Evolutionary conservation across 2,329 filamentous ascomycete species (phyloP).

Genomic region (Metarhizium humberi): DNA sequence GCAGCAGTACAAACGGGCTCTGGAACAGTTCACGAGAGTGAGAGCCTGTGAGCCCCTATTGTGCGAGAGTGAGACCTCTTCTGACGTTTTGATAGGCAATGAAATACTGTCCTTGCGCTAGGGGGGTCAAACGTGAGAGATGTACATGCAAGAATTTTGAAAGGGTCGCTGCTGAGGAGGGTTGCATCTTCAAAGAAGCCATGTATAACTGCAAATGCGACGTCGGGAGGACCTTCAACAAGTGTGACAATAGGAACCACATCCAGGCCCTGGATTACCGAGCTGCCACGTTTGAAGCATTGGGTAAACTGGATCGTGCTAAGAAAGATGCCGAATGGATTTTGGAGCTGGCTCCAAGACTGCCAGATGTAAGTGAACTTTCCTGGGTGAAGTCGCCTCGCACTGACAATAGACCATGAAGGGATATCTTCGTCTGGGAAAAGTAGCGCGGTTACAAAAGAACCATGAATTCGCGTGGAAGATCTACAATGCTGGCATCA

Average conservation of each 20-base stretch:
- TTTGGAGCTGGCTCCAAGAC: conserved; percentile 29
- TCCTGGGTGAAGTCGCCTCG: neutral
- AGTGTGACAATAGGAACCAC: conserved; percentile 28
- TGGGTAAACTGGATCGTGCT: conserved; percentile 27
- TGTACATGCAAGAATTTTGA: conserved; percentile 32
- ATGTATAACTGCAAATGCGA: conserved; percentile 29
- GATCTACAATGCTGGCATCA: conserved; percentile 29
- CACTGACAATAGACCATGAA: conserved; percentile 8
- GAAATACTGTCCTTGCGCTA: conserved; percentile 24
- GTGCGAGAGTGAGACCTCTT: neutral
- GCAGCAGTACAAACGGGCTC: conserved; percentile 24
- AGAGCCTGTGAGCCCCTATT: conserved; percentile 10
- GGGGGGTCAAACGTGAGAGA: conserved; percentile 23
- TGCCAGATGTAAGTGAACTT: conserved; percentile 24
- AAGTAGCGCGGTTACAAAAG: conserved; percentile 27
- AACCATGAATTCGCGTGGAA: conserved; percentile 29
- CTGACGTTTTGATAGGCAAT: conserved; percentile 21
- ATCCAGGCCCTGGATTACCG: conserved; percentile 32
- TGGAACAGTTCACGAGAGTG: conserved; percentile 28
- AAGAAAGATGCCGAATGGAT: conserved; percentile 33
- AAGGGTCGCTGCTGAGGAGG: conserved; percentile 19
- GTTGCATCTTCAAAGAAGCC: conserved; percentile 31
- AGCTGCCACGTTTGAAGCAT: conserved; percentile 29
- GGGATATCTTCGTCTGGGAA: conserved; percentile 34
- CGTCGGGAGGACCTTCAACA: conserved; percentile 27